phyloP scores from a whole-genome alignment of 2,329 filamentous ascomycete species.

The Neurospora sp. region DNA sequence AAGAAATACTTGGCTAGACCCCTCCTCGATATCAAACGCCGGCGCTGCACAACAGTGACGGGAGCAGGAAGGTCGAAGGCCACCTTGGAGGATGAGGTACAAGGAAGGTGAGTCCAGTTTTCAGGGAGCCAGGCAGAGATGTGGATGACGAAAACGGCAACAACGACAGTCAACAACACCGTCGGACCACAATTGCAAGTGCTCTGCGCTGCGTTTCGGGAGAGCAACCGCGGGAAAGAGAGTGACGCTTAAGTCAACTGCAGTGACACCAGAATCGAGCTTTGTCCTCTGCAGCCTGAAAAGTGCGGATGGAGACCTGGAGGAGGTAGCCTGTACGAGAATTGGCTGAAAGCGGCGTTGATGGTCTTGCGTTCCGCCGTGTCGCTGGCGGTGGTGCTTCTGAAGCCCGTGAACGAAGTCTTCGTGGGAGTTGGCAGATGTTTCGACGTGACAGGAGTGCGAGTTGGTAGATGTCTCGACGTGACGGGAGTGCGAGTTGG shows the following conservation, averaged over 20 bases:
- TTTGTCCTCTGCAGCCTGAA: background rate
- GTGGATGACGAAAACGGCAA: background rate
- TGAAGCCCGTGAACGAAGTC: constrained; percentile 48
- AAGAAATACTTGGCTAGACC: no score
- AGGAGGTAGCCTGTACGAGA: no score
- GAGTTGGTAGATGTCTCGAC: no score
- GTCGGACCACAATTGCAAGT: background rate
- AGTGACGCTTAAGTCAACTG: background rate
- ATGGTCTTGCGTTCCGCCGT: constrained; percentile 40
- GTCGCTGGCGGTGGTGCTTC: constrained; percentile 43
- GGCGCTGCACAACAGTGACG: background rate
- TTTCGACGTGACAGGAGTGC: no score
- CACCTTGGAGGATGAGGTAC: background rate
- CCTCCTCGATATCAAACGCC: no score
- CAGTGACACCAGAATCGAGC: background rate
- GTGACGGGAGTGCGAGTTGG: no score
- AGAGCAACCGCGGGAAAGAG: background rate
- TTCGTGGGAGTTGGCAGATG: no score
- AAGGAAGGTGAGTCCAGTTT: background rate
- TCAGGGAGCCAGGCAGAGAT: background rate
- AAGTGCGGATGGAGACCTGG: background rate
- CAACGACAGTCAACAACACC: background rate
- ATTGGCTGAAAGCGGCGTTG: no score
- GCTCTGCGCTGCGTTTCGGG: background rate
- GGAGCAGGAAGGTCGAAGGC: background rate